Base-by-base conservation (phyloP, 2,329 filamentous ascomycete species). In the Coniochaeta pulveracea region DNA sequence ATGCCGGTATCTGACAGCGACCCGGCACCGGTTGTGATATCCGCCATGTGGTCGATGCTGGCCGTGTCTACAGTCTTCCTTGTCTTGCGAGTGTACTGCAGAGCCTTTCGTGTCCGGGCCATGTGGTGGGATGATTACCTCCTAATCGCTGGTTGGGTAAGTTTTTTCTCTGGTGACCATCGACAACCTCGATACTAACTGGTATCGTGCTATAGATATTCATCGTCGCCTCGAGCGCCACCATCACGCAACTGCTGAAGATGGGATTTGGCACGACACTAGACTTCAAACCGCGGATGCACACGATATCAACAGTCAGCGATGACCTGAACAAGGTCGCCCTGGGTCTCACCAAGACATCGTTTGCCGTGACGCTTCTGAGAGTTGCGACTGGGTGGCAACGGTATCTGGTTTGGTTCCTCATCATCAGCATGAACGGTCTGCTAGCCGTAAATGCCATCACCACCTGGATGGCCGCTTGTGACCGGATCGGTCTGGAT, bases 331-430 rank as follows among this genome's bases (percentile, higher is more conserved):
- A 45, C 4, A 40, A 51, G 9, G 38, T 47, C 4, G 49, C 45
- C 4, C 45, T 46, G 19, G 43, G 43, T 9, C 45, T 41, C 36
- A 46, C 43, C 36, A 56, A 56, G 39, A 48, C 49, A 0, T 50
- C 48, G 3, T 52, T 54, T 17, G 50, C 46, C 9, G 34, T 47
- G 8, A 54, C 49, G 6, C 39, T 54, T 21, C 44, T 52, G 1
- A 46, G 48, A 2, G 39, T 54, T 5, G 39, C 41, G 2, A 28
- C 45, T 2, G 46, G 42, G 6, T 21, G 33, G 26, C 33, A 26
- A 17, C 37, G 34, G 16, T 30, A 29, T 11, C 31, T 45, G 2
- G 41, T 54, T 10, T 49, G 47, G 44, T 42, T 47, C 16, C 34
- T 47, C 27, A 47, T 52, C 19, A 30, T 44, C 4, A 39, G 38